Conservation (phyloP, 495 filamentous ascomycete genomes). For the Entonaema liquescens region DNA sequence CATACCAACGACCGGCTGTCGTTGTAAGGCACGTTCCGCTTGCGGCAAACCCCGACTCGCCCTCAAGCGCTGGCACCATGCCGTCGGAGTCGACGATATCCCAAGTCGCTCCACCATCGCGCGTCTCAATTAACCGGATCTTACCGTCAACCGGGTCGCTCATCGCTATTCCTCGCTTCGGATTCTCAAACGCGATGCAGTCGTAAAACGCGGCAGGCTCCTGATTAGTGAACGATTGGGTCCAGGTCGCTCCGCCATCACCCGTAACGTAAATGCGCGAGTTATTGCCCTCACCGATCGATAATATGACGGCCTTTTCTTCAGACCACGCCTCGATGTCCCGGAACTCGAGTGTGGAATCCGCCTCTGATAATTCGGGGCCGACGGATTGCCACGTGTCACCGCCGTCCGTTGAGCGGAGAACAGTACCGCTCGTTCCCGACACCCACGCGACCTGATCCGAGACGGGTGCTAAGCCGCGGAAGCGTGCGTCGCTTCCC, state of each 20-base stretch:
- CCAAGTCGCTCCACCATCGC: slow-evolving; percentile 34
- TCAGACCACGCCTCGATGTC: slow-evolving; percentile 38
- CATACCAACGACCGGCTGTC: slow-evolving; percentile 33
- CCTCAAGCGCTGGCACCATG: slow-evolving; percentile 22
- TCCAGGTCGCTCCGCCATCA: slow-evolving; percentile 34
- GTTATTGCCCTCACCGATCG: slow-evolving; percentile 68
- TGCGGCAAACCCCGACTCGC: slow-evolving; percentile 34
- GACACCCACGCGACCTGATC: slow-evolving; percentile 31
- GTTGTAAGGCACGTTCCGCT: slow-evolving; percentile 40
- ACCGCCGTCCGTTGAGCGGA: slow-evolving; percentile 32
- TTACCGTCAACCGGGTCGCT: slow-evolving; percentile 38
- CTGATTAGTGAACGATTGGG: slow-evolving; percentile 22
- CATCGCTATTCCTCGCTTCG: slow-evolving; percentile 33
- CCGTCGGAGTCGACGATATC: slow-evolving; percentile 1
- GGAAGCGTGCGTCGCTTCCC: slow-evolving; percentile 25
- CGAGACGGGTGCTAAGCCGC: slow-evolving; percentile 31
- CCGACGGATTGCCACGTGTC: slow-evolving; percentile 33
- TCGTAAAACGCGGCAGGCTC: slow-evolving; percentile 38
- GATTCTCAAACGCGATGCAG: slow-evolving; percentile 36
- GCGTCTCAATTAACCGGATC: slow-evolving; percentile 34
- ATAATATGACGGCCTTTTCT: slow-evolving; percentile 27
- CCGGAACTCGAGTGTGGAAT: slow-evolving; percentile 34
- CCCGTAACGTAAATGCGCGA: slow-evolving; percentile 37
- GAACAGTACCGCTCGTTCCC: slow-evolving; percentile 29
- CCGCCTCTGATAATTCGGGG: slow-evolving; percentile 8